Percentiles rank a stretch among this genome's conserved stretches.
phyloP scores from a whole-genome alignment of 2,329 filamentous ascomycete species.

The Pseudocercospora cruenta region DNA sequence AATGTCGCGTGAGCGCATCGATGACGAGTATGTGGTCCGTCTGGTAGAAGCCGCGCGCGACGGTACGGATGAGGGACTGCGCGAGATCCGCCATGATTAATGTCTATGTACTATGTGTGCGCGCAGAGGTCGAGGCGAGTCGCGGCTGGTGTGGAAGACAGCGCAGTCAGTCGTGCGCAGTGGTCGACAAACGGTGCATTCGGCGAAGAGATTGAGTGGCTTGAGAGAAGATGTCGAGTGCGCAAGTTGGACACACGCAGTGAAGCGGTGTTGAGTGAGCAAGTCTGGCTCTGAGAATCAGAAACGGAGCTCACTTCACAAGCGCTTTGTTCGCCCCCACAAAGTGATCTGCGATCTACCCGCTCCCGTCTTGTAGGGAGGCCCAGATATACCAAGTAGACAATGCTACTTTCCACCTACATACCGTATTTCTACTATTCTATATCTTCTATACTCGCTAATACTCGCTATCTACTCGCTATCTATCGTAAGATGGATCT shows the following conservation, averaged over 20 bases:
- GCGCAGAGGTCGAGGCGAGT: not conserved
- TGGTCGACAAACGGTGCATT: not conserved
- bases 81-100: slow-evolving; percentile 60
- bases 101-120: not conserved
- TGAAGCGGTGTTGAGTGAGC: slow-evolving; percentile 36
- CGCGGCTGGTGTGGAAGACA: not conserved
- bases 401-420: no score
- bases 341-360: not conserved
- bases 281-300: slow-evolving; percentile 12
- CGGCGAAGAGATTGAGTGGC: not conserved
- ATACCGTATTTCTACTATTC: no score
- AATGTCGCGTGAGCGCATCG: slow-evolving; percentile 77
- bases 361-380: not conserved
- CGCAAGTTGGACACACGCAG: slow-evolving; percentile 29
- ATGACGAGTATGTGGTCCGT: slow-evolving; percentile 81
- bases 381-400: no score
- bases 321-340: not conserved
- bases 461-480: no score
- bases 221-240: not conserved
- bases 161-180: not conserved
- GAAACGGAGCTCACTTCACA: not conserved
- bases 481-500: no score
- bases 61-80: slow-evolving; percentile 81
- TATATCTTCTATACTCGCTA: no score
- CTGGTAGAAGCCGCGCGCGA: slow-evolving; percentile 83